Evolutionary conservation across 148 eudicot species (phyloP).

Genomic region (Diospyros kaki): DNA sequence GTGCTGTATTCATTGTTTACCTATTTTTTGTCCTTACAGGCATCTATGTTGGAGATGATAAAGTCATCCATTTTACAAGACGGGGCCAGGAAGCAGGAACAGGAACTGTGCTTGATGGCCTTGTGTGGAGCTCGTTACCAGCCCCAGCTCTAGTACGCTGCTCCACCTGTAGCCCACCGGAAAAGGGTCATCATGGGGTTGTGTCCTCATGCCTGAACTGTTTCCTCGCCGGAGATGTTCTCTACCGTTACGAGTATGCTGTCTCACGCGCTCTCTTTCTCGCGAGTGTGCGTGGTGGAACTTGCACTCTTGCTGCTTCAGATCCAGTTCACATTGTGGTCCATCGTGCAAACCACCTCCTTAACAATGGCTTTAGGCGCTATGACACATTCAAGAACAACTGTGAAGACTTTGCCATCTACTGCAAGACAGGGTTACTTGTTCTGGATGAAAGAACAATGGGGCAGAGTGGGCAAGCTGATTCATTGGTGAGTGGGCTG

Average conservation of each 20-base stretch:
- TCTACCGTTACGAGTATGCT: conserved; percentile 76
- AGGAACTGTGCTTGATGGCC: conserved; percentile 28
- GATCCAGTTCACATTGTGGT: conserved; percentile 59
- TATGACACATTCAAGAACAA: conserved; percentile 83
- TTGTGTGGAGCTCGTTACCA: conserved; percentile 11
- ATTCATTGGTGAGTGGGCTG: conserved; percentile 76
- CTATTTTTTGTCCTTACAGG: conserved; percentile 28
- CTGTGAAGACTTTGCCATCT: conserved; percentile 93
- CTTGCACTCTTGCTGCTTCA: conserved; percentile 78
- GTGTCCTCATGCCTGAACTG: conserved; percentile 84
- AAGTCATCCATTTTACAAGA: conserved; percentile 91
- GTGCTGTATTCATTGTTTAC: too few relatives aligned
- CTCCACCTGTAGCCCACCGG: conserved; percentile 65
- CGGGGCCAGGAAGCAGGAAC: conserved; percentile 25
- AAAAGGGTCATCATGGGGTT: conserved; percentile 32
- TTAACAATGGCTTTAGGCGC: conserved; percentile 89
- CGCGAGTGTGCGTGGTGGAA: conserved; percentile 88
- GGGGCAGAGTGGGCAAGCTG: conserved; percentile 91
- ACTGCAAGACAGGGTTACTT: conserved; percentile 87
- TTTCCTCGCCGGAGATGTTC: conserved; percentile 73
- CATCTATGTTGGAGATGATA: conserved; percentile 89
- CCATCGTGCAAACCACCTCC: conserved; percentile 84
- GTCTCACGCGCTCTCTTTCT: conserved; percentile 71
- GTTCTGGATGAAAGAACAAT: conserved; percentile 52
- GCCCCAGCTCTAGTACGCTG: conserved; percentile 37